Conservation (phyloP, 2,329 filamentous ascomycete species). For the Pyrenochaeta sp. region DNA sequence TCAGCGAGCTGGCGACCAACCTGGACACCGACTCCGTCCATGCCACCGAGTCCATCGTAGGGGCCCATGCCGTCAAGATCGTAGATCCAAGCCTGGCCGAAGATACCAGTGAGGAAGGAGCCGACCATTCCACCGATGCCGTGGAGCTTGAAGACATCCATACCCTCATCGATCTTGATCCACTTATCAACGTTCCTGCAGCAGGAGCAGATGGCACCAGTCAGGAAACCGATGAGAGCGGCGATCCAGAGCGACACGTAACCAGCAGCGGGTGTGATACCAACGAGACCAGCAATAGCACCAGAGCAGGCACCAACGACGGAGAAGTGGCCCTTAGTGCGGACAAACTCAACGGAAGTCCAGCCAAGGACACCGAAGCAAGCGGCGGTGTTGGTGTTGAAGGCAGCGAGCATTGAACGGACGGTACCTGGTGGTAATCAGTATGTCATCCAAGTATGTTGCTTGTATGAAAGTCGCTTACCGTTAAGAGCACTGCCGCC, state of each 20-base stretch:
- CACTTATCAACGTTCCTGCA: conserved; percentile 62
- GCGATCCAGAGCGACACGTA: conserved; percentile 62
- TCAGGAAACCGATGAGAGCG: conserved; percentile 64
- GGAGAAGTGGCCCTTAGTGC: conserved; percentile 60
- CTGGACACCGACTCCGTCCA: conserved; percentile 64
- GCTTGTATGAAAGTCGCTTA: neutral
- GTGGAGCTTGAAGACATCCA: conserved; percentile 68
- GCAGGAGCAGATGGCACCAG: conserved; percentile 58
- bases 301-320: conserved; percentile 65
- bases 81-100: conserved; percentile 59
- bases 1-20: conserved; percentile 65
- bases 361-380: conserved; percentile 63
- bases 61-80: conserved; percentile 59
- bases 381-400: conserved; percentile 66
- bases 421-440: conserved; percentile 42
- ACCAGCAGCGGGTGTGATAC: conserved; percentile 65
- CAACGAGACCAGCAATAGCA: conserved; percentile 64
- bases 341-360: conserved; percentile 61
- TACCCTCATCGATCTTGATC: conserved; percentile 64
- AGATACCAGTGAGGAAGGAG: conserved; percentile 65
- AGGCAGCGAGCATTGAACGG: conserved; percentile 62
- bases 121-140: conserved; percentile 65
- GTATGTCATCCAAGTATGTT: neutral
- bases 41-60: conserved; percentile 54
- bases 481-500: conserved; percentile 59